Base-by-base conservation (phyloP, 2,329 filamentous ascomycete species). In the Pseudogymnoascus sp. region DNA sequence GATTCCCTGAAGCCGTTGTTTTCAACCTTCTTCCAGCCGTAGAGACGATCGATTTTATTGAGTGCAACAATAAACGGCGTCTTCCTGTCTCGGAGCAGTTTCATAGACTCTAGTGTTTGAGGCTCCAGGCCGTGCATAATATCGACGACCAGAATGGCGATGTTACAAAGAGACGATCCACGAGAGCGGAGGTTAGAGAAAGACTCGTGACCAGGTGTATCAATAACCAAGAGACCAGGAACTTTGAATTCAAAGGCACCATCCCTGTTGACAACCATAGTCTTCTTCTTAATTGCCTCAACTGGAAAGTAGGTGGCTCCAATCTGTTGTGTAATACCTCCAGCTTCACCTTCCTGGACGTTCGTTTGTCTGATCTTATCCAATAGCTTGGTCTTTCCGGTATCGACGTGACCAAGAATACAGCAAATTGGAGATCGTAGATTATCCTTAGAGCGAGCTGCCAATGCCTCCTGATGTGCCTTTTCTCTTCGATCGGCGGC, bases 381-480 rank as follows among this genome's bases (percentile, higher is more conserved):
- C 62, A 99, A 83, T 65, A 99, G 81, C 79, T 97, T 99, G n/a
- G 94, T 99, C 80, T 99, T 99, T 74, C 94, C 94, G 50, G 95
- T 99, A 86, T 99, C 94, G 84, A 99, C 94, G 84, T 99, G 94
- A 70, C 94, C 94, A 66, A 99, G 85, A 83, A 99, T 99, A 88
- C 93, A 97, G 82, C 94, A 97, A 76, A 99, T 99, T 60, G 94
- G 94, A 39, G 94, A 97, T 62, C 94, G 91, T 61, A 99, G 84
- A 75, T 99, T 88, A 73, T 99, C 92, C 76, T 90, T 91, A 20
- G 93, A 97, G 64, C 91, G 85, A 57, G 93, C 92, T 47, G 91
- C 92, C 72, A 97, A 76, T 16, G 94, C 94, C 64, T 91, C 93
- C 75, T 97, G 90, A 73, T 96, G 90, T 62, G 91, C 89, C 76